phyloP scores from a whole-genome alignment of 177 flowering plant genomes.

The Tripterygium wilfordii region DNA sequence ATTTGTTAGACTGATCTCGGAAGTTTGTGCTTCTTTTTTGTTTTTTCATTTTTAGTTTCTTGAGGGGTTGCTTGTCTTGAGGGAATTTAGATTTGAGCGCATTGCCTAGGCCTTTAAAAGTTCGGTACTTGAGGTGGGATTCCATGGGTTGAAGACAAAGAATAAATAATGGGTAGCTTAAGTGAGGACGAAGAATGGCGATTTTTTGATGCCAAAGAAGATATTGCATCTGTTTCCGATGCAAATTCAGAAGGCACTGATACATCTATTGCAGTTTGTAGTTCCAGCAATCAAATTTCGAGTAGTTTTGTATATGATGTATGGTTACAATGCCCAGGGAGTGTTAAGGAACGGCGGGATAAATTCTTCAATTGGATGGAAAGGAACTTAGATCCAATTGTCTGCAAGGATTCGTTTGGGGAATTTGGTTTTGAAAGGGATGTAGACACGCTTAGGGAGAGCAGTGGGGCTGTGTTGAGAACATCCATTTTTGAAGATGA shows the following conservation, averaged over 20 bases:
- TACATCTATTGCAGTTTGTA: conserved; percentile 4
- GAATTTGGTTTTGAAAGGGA: background rate
- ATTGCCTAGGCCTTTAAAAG: conserved; percentile 34
- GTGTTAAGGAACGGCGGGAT: conserved; percentile 38
- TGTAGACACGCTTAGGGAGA: conserved; percentile 20
- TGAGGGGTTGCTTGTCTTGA: conserved; percentile 23
- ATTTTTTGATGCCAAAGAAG: conserved; percentile 55
- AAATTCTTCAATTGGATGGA: conserved; percentile 41
- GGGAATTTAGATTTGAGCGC: conserved; percentile 22
- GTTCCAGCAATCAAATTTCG: background rate
- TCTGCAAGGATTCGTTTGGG: background rate
- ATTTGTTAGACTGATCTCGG: conserved; percentile 18
- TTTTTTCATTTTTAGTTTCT: conserved; percentile 5
- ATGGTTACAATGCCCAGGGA: conserved; percentile 38
- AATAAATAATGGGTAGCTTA: conserved; percentile 41
- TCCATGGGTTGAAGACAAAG: conserved; percentile 59
- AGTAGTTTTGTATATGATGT: conserved; percentile 24
- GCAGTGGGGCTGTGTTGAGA: conserved; percentile 29
- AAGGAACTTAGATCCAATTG: conserved; percentile 11
- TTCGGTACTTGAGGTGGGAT: conserved; percentile 22
- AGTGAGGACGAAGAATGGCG: conserved; percentile 40
- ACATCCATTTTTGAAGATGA: conserved; percentile 18
- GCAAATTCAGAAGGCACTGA: conserved; percentile 18
- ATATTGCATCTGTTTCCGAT: conserved; percentile 24
- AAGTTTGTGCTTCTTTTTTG: conserved; percentile 13